A percentile compares a stretch with the other conserved stretches of the same genome.
These are phyloP conservation scores for Tuber calosporum DNA, from an alignment of 495 filamentous ascomycete species.

Conservation along the genomic window DNA sequence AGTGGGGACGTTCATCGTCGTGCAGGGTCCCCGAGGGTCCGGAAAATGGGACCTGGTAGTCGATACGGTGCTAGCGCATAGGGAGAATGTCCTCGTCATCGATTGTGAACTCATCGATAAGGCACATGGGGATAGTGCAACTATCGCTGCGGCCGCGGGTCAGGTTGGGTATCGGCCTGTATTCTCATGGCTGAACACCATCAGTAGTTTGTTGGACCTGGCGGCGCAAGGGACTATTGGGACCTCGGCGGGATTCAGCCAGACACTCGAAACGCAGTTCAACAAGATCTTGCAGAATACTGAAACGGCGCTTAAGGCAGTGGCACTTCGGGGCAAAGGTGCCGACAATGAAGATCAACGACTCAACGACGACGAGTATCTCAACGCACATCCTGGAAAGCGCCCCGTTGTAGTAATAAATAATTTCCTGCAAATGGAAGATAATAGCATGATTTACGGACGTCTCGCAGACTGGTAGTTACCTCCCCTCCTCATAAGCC, in stretches of 20 bases:
- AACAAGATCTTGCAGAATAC: constrained; percentile 88
- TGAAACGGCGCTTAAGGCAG: constrained; percentile 65
- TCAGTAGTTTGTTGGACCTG: constrained; percentile 84
- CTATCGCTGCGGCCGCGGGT: constrained; percentile 69
- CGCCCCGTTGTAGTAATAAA: constrained; percentile 85
- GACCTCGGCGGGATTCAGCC: constrained; percentile 88
- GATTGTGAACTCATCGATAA: constrained; percentile 94
- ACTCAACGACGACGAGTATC: constrained; percentile 75
- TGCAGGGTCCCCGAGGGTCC: constrained; percentile 85
- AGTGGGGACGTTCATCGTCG: constrained; percentile 83
- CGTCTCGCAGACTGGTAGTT: constrained; percentile 71
- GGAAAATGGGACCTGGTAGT: constrained; percentile 83
- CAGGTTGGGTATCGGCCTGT: constrained; percentile 89
- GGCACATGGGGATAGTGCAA: constrained; percentile 80
- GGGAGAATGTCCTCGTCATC: constrained; percentile 73
- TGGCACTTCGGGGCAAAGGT: constrained; percentile 59
- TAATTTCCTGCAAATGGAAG: constrained; percentile 77
- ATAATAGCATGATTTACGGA: constrained; percentile 70
- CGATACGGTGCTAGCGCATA: constrained; percentile 69
- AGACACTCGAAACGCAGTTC: constrained; percentile 85
- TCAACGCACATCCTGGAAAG: constrained; percentile 81
- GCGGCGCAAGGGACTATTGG: constrained; percentile 91
- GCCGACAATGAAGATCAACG: constrained; percentile 59
- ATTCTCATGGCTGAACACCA: constrained; percentile 92
- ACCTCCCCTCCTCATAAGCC: constrained; percentile 18